Base-by-base conservation (phyloP, 1,284 basidiomycete species). In the Ceratobasidium sp. region DNA sequence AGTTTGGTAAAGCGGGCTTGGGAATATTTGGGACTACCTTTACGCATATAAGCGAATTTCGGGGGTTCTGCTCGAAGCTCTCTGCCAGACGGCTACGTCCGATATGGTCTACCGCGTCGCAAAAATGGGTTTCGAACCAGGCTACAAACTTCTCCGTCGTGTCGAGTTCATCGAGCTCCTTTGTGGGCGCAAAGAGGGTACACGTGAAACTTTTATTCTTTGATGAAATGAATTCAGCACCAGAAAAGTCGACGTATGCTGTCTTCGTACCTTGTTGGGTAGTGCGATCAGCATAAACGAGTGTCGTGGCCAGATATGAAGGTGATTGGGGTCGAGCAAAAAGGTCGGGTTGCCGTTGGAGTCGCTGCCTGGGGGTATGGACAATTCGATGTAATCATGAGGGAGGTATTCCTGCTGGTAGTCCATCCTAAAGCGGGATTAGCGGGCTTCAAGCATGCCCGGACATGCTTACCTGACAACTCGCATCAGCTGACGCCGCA, bases 211-310 rank as follows among this genome's bases (percentile, higher is more conserved):
- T 90, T 85, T 89, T 91, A 84, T 96, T 94, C 95, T n/a, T n/a
- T n/a, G n/a, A n/a, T 91, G 81, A 64, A 80, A 61, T 68, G 9
- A 11, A 64, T 52, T 61, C 52, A n/a, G 49, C 44, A 5, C 56
- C 43, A 51, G 29, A 57, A n/a, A n/a, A 73, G 8, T 34, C 9
- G 44, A 46, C n/a, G 52, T 43, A 22, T 29, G 57, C 56, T 46
- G 15, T 2, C 44, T 43, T 78, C 83, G 83, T 85, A 96, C 96
- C 88, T 95, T 92, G 87, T 98, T 99, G 79, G 97, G 96, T 69
- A 99, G 90, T 22, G 96, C 98, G 82, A 99, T 98, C 81, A 99
- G 90, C 97, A 99, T 99, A 87, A 98, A 99, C 68, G 95, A 94
- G 84, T 97, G 95, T 82, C 96, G 91, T 77, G 97, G 98, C 97